Evolutionary conservation across 345 rosid genomes (phyloP).

Genomic region (Gossypium raimondii): DNA sequence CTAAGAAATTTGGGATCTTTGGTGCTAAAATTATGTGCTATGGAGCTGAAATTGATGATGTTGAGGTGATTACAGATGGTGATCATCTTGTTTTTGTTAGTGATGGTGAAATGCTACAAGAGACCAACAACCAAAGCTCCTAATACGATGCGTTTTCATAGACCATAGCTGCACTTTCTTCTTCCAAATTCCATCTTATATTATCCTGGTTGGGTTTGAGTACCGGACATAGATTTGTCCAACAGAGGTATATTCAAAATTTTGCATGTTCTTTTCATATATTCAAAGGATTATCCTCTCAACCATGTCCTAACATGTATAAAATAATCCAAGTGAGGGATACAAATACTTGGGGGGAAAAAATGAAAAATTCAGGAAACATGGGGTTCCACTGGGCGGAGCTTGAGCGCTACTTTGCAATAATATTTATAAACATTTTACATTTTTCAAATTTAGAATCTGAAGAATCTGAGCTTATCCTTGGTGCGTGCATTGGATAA

Average conservation of each 20-base stretch:
- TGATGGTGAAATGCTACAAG: conserved; percentile 15
- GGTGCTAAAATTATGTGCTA: conserved; percentile 45
- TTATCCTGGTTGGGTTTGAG: neutral
- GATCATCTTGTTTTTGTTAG: conserved; percentile 63
- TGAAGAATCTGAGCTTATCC: no score
- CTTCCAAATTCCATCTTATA: neutral
- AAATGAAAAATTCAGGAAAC: no score
- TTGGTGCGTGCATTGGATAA: no score
- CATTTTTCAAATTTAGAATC: no score
- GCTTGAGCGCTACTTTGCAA: no score
- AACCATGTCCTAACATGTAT: neutral
- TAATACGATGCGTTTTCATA: neutral
- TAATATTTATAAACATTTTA: no score
- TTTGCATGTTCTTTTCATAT: neutral
- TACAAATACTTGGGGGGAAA: no score
- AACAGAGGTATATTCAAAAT: neutral
- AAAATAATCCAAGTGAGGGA: neutral
- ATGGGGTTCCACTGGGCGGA: no score
- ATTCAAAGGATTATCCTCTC: neutral
- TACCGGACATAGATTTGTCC: neutral
- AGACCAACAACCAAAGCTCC: conserved; percentile 1
- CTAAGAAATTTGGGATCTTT: conserved; percentile 48
- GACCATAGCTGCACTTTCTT: neutral
- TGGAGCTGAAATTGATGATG: conserved; percentile 65
- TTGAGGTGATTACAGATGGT: conserved; percentile 73